A percentile compares a stretch with the other conserved stretches of the same genome.
Conservation (phyloP, 106 monocot genomes). For the Apostasia ramifera region DNA sequence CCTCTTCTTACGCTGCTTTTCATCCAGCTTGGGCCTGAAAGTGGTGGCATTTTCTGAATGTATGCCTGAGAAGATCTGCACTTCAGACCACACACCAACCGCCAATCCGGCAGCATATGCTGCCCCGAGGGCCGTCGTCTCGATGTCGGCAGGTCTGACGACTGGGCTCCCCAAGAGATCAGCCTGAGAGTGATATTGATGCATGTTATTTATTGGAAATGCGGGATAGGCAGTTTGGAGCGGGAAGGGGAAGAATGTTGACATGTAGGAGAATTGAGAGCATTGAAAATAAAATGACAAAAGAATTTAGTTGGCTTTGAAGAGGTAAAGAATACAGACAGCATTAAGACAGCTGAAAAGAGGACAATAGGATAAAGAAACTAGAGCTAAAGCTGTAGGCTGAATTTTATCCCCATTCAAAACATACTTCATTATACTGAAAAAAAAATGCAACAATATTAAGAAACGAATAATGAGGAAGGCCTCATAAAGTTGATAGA, state of each 20-base stretch:
- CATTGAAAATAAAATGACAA: too few relatives aligned
- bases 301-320: too few relatives aligned
- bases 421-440: too few relatives aligned
- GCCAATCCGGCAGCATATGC: slow-evolving; percentile 87
- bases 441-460: too few relatives aligned
- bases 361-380: too few relatives aligned
- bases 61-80: slow-evolving; percentile 40
- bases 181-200: slow-evolving; percentile 35
- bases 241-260: not conserved
- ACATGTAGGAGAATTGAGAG: not conserved
- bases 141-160: slow-evolving; percentile 65
- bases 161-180: slow-evolving; percentile 75
- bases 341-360: too few relatives aligned
- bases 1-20: slow-evolving; percentile 49
- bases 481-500: too few relatives aligned
- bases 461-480: too few relatives aligned
- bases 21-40: slow-evolving; percentile 56
- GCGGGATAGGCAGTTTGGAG: not conserved
- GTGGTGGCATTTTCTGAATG: slow-evolving; percentile 31
- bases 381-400: too few relatives aligned
- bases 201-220: not conserved
- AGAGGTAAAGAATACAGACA: too few relatives aligned
- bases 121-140: slow-evolving; percentile 84
- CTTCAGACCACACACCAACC: slow-evolving; percentile 61
- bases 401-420: too few relatives aligned